Evolutionary conservation across 129 eudicot genomes (phyloP).

Genomic region (Artemisia argyi): DNA sequence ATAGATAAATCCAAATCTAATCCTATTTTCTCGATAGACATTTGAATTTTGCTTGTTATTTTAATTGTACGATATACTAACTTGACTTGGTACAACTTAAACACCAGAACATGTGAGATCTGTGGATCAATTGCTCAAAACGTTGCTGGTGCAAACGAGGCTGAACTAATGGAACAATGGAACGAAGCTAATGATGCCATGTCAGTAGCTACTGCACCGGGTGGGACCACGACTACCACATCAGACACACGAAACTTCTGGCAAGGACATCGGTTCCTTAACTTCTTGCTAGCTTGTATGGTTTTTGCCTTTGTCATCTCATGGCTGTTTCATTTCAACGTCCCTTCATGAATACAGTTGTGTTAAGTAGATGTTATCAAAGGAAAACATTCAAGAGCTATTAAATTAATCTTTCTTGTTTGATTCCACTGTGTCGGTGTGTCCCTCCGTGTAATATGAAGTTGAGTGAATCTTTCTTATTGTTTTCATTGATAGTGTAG

Average conservation of each 20-base stretch:
- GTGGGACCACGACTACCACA: constrained; percentile 31
- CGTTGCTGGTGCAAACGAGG: constrained; percentile 79
- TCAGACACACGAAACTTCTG: constrained; percentile 60
- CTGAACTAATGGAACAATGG: constrained; percentile 61
- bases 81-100: constrained; percentile 14
- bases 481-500: constrained; percentile 25
- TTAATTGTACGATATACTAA: constrained; percentile 4
- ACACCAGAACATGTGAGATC: constrained; percentile 85
- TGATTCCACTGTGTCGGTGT: too few relatives aligned
- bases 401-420: constrained; percentile 12
- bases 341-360: constrained; percentile 37
- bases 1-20: neutral
- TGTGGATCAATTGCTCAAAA: constrained; percentile 85
- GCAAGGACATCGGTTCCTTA: constrained; percentile 91
- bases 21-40: neutral
- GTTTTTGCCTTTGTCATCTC: constrained; percentile 98
- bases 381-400: constrained; percentile 13
- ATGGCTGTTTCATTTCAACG: constrained; percentile 92
- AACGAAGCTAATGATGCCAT: constrained; percentile 61
- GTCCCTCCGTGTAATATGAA: neutral
- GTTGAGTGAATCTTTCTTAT: constrained; percentile 20
- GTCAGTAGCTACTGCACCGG: constrained; percentile 37
- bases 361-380: constrained; percentile 3
- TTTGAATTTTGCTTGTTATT: neutral
- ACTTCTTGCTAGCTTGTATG: constrained; percentile 92